Conservation (phyloP, 208 protist genomes). For the Wallacemonas rigidus region DNA sequence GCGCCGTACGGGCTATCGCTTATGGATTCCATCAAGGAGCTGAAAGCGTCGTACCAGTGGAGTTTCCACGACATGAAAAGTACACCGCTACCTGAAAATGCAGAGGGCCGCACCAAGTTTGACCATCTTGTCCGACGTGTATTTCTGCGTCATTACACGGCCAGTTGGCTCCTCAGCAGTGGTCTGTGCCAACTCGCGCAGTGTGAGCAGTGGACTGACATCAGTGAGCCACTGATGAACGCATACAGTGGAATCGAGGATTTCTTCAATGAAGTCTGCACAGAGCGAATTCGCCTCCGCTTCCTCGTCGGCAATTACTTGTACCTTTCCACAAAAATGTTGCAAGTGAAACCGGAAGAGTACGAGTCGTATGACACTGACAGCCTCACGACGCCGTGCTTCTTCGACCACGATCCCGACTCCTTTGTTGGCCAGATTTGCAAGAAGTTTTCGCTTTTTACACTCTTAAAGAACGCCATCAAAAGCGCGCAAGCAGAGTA, state of each 20-base stretch:
- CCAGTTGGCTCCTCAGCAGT: slow-evolving; percentile 46
- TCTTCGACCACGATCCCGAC: slow-evolving; percentile 53
- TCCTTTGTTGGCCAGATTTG: slow-evolving; percentile 71
- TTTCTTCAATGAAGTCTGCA: slow-evolving; percentile 70
- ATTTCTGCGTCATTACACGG: slow-evolving; percentile 72
- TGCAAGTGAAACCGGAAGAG: slow-evolving; percentile 33
- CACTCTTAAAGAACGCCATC: slow-evolving; percentile 46
- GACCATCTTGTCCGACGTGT: slow-evolving; percentile 59
- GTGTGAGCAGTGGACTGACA: slow-evolving; percentile 57
- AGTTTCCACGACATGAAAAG: slow-evolving; percentile 74
- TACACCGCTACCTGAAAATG: slow-evolving; percentile 33
- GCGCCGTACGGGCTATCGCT: slow-evolving; percentile 70
- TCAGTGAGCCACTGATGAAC: slow-evolving; percentile 33
- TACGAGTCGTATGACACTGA: slow-evolving; percentile 38
- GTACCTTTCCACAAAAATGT: slow-evolving; percentile 67
- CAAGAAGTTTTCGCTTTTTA: slow-evolving; percentile 56
- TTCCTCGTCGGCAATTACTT: slow-evolving; percentile 77
- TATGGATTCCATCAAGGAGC: slow-evolving; percentile 68
- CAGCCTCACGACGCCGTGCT: slow-evolving; percentile 37
- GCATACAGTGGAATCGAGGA: slow-evolving; percentile 44
- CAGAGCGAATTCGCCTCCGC: slow-evolving; percentile 48
- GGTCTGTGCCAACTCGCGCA: slow-evolving; percentile 56
- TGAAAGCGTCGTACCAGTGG: slow-evolving; percentile 75
- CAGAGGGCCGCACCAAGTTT: slow-evolving; percentile 40
- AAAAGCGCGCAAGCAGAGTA: slow-evolving; percentile 34